Conservation (phyloP, 208 protist species). For the Herpetomonas tarakana region DNA sequence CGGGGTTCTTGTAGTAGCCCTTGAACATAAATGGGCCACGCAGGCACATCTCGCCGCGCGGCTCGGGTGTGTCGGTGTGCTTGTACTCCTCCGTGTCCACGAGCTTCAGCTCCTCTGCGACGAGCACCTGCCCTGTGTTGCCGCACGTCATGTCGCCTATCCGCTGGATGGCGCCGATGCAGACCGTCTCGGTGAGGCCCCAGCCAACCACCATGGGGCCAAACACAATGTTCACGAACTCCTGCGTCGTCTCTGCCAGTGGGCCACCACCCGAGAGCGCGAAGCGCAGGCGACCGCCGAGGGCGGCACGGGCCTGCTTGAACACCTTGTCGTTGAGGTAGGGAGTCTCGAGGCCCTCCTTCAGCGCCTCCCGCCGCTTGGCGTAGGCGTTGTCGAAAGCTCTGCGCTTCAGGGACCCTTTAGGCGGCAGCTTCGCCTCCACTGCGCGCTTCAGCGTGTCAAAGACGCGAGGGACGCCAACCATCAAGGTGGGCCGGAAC, state of each 20-base stretch:
- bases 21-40: constrained; percentile 78
- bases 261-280: constrained; percentile 69
- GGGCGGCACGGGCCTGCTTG: constrained; percentile 29
- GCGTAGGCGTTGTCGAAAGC: constrained; percentile 60
- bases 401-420: constrained; percentile 26
- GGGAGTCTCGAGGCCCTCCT: constrained; percentile 41
- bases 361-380: constrained; percentile 27
- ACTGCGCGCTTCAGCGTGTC: constrained; percentile 67
- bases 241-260: constrained; percentile 35
- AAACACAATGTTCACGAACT: constrained; percentile 62
- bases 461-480: constrained; percentile 68
- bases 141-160: constrained; percentile 25
- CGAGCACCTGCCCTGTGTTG: constrained; percentile 37
- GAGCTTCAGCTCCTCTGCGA: constrained; percentile 71
- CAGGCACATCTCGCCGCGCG: constrained; percentile 80
- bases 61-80: constrained; percentile 41
- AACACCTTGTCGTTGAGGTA: constrained; percentile 72
- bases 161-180: constrained; percentile 34
- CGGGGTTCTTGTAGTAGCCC: constrained; percentile 91
- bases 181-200: constrained; percentile 71
- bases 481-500: constrained; percentile 52
- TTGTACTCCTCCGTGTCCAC: constrained; percentile 64
- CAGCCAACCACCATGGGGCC: constrained; percentile 54
- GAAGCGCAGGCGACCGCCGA: constrained; percentile 48
- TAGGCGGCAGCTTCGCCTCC: constrained; percentile 37